These are phyloP conservation scores for Talaromyces verruculosus DNA, from an alignment of 2,329 filamentous ascomycete species.

Conservation along the genomic window DNA sequence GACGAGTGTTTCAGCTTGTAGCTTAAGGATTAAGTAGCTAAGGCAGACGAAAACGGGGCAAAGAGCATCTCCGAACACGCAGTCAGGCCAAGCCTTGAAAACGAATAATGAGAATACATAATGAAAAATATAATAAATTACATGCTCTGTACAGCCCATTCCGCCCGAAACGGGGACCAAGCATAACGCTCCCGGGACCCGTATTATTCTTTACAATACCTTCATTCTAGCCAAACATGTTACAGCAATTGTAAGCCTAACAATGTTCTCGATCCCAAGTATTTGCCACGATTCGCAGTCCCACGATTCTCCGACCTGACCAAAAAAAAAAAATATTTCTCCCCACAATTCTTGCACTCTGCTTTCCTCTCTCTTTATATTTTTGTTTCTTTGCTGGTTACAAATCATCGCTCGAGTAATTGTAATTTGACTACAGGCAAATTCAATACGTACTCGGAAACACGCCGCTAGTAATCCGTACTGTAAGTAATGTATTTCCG, in stretches of 20 bases:
- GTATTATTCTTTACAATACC: background rate
- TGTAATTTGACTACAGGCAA: background rate
- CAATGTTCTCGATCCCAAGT: background rate
- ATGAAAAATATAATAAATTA: constrained; percentile 6
- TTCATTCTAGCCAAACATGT: constrained; percentile 7
- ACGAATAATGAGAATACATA: constrained; percentile 14
- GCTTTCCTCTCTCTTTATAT: background rate
- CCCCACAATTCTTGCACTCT: constrained; percentile 6
- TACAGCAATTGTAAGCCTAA: constrained; percentile 14
- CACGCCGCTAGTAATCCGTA: background rate
- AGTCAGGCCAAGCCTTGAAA: background rate
- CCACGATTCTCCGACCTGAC: background rate
- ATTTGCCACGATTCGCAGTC: constrained; percentile 13
- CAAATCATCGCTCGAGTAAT: background rate
- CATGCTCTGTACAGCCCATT: background rate
- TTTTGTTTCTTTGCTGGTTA: background rate
- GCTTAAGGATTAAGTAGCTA: background rate
- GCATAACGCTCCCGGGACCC: background rate
- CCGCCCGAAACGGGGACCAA: constrained; percentile 10
- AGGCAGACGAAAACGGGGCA: constrained; percentile 16
- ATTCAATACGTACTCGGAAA: constrained; percentile 8
- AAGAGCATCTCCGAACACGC: constrained; percentile 15
- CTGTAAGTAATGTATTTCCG: constrained; percentile 7
- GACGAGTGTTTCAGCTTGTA: background rate
- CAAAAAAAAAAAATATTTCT: background rate